Evolutionary conservation across 768 basidiomycete genomes (phyloP).

Genomic region (Dentipellis sp.): DNA sequence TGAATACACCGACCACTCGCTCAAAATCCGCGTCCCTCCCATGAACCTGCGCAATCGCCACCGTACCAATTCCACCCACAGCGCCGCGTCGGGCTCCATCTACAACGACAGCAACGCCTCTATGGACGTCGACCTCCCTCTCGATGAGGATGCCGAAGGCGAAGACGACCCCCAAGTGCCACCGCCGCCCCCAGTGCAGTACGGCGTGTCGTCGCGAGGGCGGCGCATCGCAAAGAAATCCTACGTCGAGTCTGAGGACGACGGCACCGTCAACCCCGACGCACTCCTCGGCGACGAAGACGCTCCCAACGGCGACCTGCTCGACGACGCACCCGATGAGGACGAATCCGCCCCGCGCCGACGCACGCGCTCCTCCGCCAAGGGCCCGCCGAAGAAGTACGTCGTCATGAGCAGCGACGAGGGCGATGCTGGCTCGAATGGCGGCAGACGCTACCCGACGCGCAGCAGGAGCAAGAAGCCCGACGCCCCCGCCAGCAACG

Average conservation of each 20-base stretch:
- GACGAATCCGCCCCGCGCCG: conserved; percentile 13
- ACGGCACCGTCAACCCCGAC: conserved; percentile 9
- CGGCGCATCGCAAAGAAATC: conserved; percentile 18
- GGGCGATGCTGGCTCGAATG: conserved; percentile 19
- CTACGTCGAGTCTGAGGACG: conserved; percentile 22
- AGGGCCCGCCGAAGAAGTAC: conserved; percentile 7
- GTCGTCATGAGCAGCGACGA: conserved; percentile 39
- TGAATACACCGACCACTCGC: neutral
- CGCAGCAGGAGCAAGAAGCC: conserved; percentile 31
- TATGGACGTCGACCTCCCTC: conserved; percentile 21
- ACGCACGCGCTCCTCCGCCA: conserved; percentile 2
- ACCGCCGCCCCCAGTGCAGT: conserved; percentile 6
- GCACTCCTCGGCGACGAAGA: conserved; percentile 5
- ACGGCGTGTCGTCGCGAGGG: conserved; percentile 16
- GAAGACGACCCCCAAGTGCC: conserved; percentile 13
- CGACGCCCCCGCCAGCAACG: conserved; percentile 13
- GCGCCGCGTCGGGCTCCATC: conserved; percentile 24
- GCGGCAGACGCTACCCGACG: conserved; percentile 25
- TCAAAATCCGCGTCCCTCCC: conserved; percentile 13
- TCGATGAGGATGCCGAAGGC: conserved; percentile 14
- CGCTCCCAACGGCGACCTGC: neutral
- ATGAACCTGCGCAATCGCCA: conserved; percentile 12
- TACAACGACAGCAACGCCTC: conserved; percentile 25
- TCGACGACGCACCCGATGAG: conserved; percentile 18
- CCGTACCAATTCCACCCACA: conserved; percentile 10